phyloP scores from a whole-genome alignment of 345 rosid species.

The Boechera divaricarpa region DNA sequence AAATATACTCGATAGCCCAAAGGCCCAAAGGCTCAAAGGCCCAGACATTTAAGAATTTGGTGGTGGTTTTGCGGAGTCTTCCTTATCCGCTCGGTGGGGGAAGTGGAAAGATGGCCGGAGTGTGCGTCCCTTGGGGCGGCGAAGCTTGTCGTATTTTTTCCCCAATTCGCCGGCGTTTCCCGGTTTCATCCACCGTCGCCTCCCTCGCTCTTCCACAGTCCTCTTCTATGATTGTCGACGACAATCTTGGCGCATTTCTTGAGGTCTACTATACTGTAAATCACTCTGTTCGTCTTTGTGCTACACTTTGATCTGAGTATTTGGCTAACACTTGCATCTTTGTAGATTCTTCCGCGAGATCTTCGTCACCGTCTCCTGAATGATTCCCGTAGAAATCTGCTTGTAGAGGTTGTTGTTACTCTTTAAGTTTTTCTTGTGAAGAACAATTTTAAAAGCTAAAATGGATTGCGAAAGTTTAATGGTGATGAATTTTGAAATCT shows the following conservation, averaged over 20 bases:
- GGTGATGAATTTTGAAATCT: neutral
- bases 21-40: conserved; percentile 27
- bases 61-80: neutral
- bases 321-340: neutral
- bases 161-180: conserved; percentile 24
- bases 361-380: conserved; percentile 52
- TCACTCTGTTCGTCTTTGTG: conserved; percentile 14
- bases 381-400: conserved; percentile 59
- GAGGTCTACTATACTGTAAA: conserved; percentile 42
- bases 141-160: conserved; percentile 18
- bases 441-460: neutral
- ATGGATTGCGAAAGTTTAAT: neutral
- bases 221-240: conserved; percentile 48
- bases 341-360: conserved; percentile 65
- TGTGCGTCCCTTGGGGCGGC: conserved; percentile 40
- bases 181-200: neutral
- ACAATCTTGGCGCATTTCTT: conserved; percentile 57
- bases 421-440: conserved; percentile 3
- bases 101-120: conserved; percentile 32
- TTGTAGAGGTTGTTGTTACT: conserved; percentile 56
- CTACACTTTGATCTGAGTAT: neutral
- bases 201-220: conserved; percentile 30
- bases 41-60: neutral
- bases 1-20: neutral
- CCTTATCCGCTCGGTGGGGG: conserved; percentile 34